Evolutionary conservation across 495 filamentous ascomycete genomes (phyloP), one percentile per base, ranked within the genome.

Genomic region (Hypoxylon subgilvum): DNA sequence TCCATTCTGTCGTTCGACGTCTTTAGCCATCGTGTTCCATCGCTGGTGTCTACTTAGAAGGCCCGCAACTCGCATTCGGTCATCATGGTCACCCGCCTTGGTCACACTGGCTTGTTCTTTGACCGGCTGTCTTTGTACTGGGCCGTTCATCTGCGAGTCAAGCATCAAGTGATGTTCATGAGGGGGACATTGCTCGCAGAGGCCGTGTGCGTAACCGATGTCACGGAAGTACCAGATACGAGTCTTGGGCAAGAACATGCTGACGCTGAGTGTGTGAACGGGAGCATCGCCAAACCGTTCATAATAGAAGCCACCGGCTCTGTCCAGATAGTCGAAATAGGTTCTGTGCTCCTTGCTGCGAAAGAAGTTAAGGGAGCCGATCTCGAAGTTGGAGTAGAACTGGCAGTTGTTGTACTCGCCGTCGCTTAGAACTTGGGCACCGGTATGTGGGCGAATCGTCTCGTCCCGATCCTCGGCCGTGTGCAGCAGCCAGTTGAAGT

Each of bases 281-380:
- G 85, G 84, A 10, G 83, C 85, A 63, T 87, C 85, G 17, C 84
- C 85, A 60, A 82, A 85, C 17, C 81, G 76, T 54, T 85, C 82
- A 64, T 86, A 86, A 68, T 83, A 84, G 69, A 85, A 86, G 16
- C 82, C 83, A 7, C 81, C 82, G 22, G 76, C 74, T 31, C 68
- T 70, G 61, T 87, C 85, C 7, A 88, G 69, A 56, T 82, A 78
- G 22, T 78, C 64, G 63, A 86, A 85, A 67, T 82, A 86, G 19
- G 78, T 77, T 36, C 78, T 74, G 52, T 86, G 83, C 13, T 76
- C 74, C 44, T 79, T 44, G 32, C 75, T 73, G 22, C 84, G 81
- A 64, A 86, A 82, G 77, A 83, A 86, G 21, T 82, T 70, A 8
- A 87, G 74, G 47, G 79, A 77, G 5, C 84, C 85, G 48, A 87